These are phyloP conservation scores for Talaromyces rugulosus DNA, from an alignment of 2,329 filamentous ascomycete genomes.

Conservation along the genomic window DNA sequence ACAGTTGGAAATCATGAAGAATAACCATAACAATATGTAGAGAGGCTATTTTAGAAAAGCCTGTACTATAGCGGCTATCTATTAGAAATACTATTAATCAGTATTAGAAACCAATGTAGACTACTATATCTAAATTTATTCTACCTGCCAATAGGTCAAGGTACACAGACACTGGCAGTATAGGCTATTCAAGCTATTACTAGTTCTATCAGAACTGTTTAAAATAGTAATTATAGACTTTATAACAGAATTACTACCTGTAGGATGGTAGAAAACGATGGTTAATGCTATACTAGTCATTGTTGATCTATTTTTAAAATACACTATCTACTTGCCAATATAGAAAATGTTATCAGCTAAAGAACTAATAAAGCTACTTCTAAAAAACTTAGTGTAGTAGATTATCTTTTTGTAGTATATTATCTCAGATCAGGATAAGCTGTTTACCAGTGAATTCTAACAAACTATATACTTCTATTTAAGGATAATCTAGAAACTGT, in stretches of 20 bases:
- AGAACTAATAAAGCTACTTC: not conserved
- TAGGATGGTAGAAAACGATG: not conserved
- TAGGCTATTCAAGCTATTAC: not conserved
- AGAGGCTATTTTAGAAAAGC: not conserved
- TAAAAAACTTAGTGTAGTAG: not conserved
- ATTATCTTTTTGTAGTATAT: not conserved
- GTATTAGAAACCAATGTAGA: not conserved
- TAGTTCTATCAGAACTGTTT: not conserved
- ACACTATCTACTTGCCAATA: not conserved
- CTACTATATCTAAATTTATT: not conserved
- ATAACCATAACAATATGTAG: not conserved
- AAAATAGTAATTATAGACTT: slow-evolving; percentile 2
- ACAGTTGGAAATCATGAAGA: not conserved
- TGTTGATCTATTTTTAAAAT: not conserved
- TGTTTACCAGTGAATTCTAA: not conserved
- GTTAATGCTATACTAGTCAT: not conserved
- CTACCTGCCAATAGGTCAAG: not conserved
- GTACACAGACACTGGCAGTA: not conserved
- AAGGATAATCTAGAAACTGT: not conserved
- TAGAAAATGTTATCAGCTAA: not conserved
- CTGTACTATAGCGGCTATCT: not conserved
- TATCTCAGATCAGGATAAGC: too few relatives aligned
- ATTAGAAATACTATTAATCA: not conserved
- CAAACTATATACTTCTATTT: not conserved
- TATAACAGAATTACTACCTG: not conserved